These are phyloP conservation scores for Candida mesenterica DNA, from an alignment of 1,139 yeast genomes.

Conservation along the genomic window DNA sequence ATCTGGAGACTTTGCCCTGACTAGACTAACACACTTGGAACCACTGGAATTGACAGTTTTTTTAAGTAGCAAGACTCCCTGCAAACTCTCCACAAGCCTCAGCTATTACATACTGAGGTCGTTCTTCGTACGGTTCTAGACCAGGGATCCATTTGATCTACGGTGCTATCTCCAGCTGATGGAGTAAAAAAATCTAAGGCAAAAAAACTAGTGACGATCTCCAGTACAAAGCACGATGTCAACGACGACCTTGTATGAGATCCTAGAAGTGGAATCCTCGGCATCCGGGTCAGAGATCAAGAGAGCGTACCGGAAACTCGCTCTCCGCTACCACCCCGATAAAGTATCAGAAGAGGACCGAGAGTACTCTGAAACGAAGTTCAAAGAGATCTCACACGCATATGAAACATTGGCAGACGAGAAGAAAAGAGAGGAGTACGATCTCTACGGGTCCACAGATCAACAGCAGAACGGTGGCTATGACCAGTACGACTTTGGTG, in stretches of 20 bases:
- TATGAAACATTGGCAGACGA: slow-evolving; percentile 75
- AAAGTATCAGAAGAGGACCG: slow-evolving; percentile 68
- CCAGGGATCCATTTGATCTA: too few relatives aligned
- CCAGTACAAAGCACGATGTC: not conserved
- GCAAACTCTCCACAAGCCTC: too few relatives aligned
- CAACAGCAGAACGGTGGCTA: slow-evolving; percentile 21
- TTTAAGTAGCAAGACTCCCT: too few relatives aligned
- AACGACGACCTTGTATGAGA: slow-evolving; percentile 50
- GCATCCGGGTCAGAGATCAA: slow-evolving; percentile 69
- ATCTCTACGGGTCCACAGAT: slow-evolving; percentile 51
- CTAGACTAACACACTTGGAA: too few relatives aligned
- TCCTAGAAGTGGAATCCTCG: slow-evolving; percentile 61
- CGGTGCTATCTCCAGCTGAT: too few relatives aligned
- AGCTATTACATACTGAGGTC: too few relatives aligned
- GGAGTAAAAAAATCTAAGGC: too few relatives aligned
- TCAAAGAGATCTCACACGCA: slow-evolving; percentile 76
- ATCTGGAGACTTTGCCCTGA: too few relatives aligned
- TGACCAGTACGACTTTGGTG: slow-evolving; percentile 16
- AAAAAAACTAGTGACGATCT: not conserved
- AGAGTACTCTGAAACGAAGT: slow-evolving; percentile 64
- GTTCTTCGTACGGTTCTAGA: too few relatives aligned
- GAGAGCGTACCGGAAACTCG: slow-evolving; percentile 73
- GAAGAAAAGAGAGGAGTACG: slow-evolving; percentile 53
- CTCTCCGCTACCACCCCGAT: slow-evolving; percentile 77
- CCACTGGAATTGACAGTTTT: too few relatives aligned